Conservation (phyloP, 192 early-diverging fungal species). For the Gamsiella multidivaricata region DNA sequence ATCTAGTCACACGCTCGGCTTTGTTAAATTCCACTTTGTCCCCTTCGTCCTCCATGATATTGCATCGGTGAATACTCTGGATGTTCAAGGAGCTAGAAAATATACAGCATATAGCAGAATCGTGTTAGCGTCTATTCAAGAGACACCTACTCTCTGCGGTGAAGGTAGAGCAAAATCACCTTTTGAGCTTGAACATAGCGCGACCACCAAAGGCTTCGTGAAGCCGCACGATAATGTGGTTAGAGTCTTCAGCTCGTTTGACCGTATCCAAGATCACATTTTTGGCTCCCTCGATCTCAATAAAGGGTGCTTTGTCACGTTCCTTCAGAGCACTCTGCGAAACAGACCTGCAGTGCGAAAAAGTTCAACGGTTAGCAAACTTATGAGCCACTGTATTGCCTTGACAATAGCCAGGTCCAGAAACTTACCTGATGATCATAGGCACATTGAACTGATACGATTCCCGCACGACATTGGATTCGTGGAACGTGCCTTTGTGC, state of each 20-base stretch:
- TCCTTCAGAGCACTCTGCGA: constrained; percentile 8
- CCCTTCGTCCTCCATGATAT: constrained; percentile 83
- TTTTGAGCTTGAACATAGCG: constrained; percentile 64
- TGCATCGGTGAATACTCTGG: constrained; percentile 67
- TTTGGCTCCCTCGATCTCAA: constrained; percentile 58
- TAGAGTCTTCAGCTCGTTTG: constrained; percentile 86
- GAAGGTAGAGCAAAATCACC: constrained; percentile 34
- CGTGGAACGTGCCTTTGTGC: constrained; percentile 83
- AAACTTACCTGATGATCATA: constrained; percentile 61
- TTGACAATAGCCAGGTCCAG: no score
- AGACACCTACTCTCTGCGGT: no score
- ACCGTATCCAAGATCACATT: constrained; percentile 93
- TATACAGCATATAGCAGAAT: constrained; percentile 8
- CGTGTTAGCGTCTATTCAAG: background rate
- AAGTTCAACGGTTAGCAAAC: background rate
- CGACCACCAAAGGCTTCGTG: constrained; percentile 95
- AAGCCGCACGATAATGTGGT: constrained; percentile 82
- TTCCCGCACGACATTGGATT: constrained; percentile 86
- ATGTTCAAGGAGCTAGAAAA: constrained; percentile 61
- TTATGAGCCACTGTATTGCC: background rate
- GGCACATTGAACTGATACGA: constrained; percentile 94
- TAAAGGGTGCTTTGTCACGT: constrained; percentile 31
- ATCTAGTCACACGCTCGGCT: constrained; percentile 43
- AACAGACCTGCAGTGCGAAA: constrained; percentile 11
- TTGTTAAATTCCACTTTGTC: constrained; percentile 43